Conservation (phyloP, 2,329 filamentous ascomycete species). For the Monilinia fructigena region DNA sequence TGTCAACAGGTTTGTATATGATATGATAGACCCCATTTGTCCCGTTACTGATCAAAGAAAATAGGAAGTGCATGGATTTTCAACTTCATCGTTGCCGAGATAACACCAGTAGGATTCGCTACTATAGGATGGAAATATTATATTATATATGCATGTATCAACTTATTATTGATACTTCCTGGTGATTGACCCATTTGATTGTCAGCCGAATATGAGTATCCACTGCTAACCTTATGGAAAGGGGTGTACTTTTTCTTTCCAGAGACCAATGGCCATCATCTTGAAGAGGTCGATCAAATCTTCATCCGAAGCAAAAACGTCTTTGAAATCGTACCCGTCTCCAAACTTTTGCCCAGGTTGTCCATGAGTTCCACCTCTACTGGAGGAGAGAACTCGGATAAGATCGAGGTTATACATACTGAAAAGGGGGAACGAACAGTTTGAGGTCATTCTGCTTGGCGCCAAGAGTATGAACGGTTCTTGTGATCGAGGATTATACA, state of each 20-base stretch:
- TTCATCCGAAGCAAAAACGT: constrained; percentile 20
- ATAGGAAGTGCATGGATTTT: constrained; percentile 23
- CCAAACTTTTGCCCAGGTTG: constrained; percentile 5
- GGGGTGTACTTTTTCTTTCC: constrained; percentile 56
- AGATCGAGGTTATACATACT: neutral
- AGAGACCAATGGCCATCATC: constrained; percentile 51
- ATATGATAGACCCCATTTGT: neutral
- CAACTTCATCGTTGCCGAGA: constrained; percentile 30
- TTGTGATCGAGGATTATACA: constrained; percentile 2
- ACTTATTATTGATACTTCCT: constrained; percentile 19
- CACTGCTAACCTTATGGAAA: constrained; percentile 7
- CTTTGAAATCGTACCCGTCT: constrained; percentile 13
- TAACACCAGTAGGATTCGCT: constrained; percentile 44
- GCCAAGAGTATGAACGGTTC: constrained; percentile 8
- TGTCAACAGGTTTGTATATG: constrained; percentile 15
- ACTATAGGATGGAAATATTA: constrained; percentile 62
- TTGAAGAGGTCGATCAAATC: constrained; percentile 39
- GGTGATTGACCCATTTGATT: neutral
- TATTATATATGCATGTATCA: constrained; percentile 56
- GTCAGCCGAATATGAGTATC: neutral
- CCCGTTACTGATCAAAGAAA: neutral
- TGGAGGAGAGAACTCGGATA: neutral
- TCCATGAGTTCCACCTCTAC: neutral
- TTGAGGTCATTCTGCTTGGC: constrained; percentile 11
- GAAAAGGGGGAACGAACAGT: neutral